Base-by-base conservation (phyloP, 345 rosid genomes). In the Linum usitatissimum region DNA sequence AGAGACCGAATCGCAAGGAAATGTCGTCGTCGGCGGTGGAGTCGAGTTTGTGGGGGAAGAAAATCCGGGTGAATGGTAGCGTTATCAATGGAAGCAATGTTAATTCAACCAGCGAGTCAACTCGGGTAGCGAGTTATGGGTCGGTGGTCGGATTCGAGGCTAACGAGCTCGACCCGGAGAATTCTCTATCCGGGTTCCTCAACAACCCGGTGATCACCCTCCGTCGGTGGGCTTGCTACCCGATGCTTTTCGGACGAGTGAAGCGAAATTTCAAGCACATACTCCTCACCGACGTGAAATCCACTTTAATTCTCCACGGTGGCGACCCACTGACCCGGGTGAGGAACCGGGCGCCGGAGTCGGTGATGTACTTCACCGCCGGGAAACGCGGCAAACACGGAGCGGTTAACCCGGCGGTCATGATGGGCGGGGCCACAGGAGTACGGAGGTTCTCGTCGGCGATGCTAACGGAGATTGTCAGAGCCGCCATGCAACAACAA, bases 221-320 rank as follows among this genome's bases (percentile, higher is more conserved):
- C 66, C 68, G 86, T 56, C 69, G 98, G 61, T 92, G 98, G 96
- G 96, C 95, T 8, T 81, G 91, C 72, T 92, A 87, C 42, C 87
- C 95, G 19, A 87, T 93, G 96, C 72, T 93, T 1, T 79, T 93
- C 0, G 99, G 97, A 1, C 93, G 96, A 30, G 70, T 93, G 51
- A 68, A 91, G 61, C 82, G 89, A 38, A 86, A 71, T 68, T 93
- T 85, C 65, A 93, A 84, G 76, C 99, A 87, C 63, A 60, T 87
- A 19, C 71, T 84, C 77, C 76, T 93, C 6, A 69, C 78, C 0
- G 94, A 93, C 65, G 79, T 78, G 0, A 87, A 79, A 39, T 79
- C 66, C 55, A 21, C 77, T 66, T 7, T 80, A n/a, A 6, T 93
- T 9, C 73, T 81, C 38, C 38, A 1, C 67, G 76, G 84, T 64